phyloP scores from a whole-genome alignment of 2,329 filamentous ascomycete genomes.

The Metarhizium guizhouense region DNA sequence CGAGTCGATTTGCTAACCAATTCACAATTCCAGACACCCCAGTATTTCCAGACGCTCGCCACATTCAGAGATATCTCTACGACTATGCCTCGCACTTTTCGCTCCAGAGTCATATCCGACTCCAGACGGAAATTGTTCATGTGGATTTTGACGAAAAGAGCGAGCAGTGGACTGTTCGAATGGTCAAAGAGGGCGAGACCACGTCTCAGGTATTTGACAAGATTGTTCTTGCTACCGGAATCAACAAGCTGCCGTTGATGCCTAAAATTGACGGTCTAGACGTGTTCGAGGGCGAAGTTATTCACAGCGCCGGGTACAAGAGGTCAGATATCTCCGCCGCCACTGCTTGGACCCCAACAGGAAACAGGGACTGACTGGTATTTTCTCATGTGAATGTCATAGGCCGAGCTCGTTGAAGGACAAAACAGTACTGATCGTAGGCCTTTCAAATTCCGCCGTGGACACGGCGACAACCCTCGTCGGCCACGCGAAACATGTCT shows the following conservation, averaged over 20 bases:
- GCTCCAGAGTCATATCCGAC: conserved; percentile 14
- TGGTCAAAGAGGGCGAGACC: conserved; percentile 1
- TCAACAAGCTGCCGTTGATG: conserved; percentile 23
- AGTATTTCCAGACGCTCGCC: conserved; percentile 13
- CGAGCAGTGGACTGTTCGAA: conserved; percentile 18
- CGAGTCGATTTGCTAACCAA: neutral
- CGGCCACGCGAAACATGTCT: conserved; percentile 26
- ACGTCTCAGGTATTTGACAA: conserved; percentile 25
- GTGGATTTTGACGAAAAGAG: conserved; percentile 12
- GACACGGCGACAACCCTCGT: conserved; percentile 22
- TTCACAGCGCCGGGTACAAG: conserved; percentile 30
- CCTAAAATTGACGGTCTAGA: conserved; percentile 26
- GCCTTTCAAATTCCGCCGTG: conserved; percentile 28
- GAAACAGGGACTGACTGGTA: neutral
- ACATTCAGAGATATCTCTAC: conserved; percentile 24
- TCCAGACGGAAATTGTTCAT: conserved; percentile 14
- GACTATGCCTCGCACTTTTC: conserved; percentile 24
- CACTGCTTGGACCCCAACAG: neutral
- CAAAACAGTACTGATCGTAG: conserved; percentile 34
- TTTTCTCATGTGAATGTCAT: neutral
- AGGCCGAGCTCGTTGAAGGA: conserved; percentile 24
- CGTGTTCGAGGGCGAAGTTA: conserved; percentile 26
- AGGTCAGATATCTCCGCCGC: conserved; percentile 10
- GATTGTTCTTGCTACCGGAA: conserved; percentile 25
- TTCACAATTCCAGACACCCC: conserved; percentile 13